Conservation (phyloP, 352 stramenopile genomes). For the Phytopythium kandeliae region DNA sequence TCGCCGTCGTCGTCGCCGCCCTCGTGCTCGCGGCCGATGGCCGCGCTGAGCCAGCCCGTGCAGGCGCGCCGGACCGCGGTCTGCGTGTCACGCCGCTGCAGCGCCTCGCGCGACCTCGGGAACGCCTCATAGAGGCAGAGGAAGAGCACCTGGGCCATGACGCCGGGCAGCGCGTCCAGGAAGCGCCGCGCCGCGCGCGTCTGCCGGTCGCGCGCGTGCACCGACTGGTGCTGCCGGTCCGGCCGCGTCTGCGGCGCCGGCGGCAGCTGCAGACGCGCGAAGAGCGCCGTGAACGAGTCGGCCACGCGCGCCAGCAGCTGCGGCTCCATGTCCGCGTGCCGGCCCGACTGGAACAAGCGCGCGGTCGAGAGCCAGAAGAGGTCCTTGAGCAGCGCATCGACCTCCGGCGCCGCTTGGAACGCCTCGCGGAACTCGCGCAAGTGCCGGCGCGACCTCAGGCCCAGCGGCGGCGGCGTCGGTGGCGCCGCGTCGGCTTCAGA, state of each 20-base stretch:
- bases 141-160: slow-evolving; percentile 60
- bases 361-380: slow-evolving; percentile 74
- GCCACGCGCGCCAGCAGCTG: slow-evolving; percentile 58
- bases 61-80: slow-evolving; percentile 42
- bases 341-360: slow-evolving; percentile 45
- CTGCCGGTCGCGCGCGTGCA: slow-evolving; percentile 1
- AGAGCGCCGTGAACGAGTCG: slow-evolving; percentile 60
- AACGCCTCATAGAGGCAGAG: slow-evolving; percentile 65
- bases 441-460: slow-evolving; percentile 26
- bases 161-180: slow-evolving; percentile 48
- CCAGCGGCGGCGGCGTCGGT: not conserved
- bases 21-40: no score
- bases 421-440: slow-evolving; percentile 33
- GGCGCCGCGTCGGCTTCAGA: no score
- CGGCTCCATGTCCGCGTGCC: slow-evolving; percentile 31
- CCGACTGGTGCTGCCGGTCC: slow-evolving; percentile 1
- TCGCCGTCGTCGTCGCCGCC: not conserved
- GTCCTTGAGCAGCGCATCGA: slow-evolving; percentile 58
- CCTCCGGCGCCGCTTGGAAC: slow-evolving; percentile 32
- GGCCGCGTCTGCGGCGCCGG: slow-evolving; percentile 12
- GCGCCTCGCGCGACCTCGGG: slow-evolving; percentile 48
- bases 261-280: slow-evolving; percentile 56
- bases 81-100: slow-evolving; percentile 25
- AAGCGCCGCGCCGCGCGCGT: slow-evolving; percentile 18
- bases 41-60: slow-evolving; percentile 61